Evolutionary conservation across 768 basidiomycete species (phyloP).

Genomic region (Exsudoporus frostii): DNA sequence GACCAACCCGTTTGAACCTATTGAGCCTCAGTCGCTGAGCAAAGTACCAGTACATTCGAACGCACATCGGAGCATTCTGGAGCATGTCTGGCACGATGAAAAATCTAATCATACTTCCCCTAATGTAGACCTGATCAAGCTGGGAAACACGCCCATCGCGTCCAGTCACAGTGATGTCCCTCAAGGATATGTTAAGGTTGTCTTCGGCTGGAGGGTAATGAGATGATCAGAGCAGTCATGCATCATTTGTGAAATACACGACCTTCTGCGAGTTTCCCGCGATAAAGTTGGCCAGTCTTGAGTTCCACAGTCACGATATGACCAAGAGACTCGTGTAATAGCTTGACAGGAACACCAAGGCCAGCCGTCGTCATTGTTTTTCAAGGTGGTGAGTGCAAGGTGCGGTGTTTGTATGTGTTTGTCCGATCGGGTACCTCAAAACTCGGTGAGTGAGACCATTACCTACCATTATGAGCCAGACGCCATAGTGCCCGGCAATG

Average conservation of each 20-base stretch:
- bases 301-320: slow-evolving; percentile 98
- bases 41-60: slow-evolving; percentile 12
- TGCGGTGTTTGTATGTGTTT: slow-evolving; percentile 21
- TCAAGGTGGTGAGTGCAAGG: slow-evolving; percentile 9
- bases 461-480: no score
- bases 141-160: slow-evolving; percentile 98
- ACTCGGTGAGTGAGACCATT: no score
- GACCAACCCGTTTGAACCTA: slow-evolving; percentile 99
- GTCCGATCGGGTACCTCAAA: neutral
- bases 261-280: slow-evolving; percentile 97
- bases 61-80: slow-evolving; percentile 97
- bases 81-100: slow-evolving; percentile 99
- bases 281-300: slow-evolving; percentile 95
- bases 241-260: slow-evolving; percentile 16
- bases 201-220: slow-evolving; percentile 77
- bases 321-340: slow-evolving; percentile 93
- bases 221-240: slow-evolving; percentile 18
- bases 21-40: slow-evolving; percentile 7
- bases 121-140: slow-evolving; percentile 97
- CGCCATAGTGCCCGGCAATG: no score
- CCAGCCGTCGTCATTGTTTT: slow-evolving; percentile 46
- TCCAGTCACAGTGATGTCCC: slow-evolving; percentile 95
- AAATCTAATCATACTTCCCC: slow-evolving; percentile 97
- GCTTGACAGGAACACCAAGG: slow-evolving; percentile 93
- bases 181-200: slow-evolving; percentile 93